A percentile compares a stretch with the other conserved stretches of the same genome.
phyloP scores from a whole-genome alignment of 2,329 filamentous ascomycete species.

The Uncinocarpus reesii region DNA sequence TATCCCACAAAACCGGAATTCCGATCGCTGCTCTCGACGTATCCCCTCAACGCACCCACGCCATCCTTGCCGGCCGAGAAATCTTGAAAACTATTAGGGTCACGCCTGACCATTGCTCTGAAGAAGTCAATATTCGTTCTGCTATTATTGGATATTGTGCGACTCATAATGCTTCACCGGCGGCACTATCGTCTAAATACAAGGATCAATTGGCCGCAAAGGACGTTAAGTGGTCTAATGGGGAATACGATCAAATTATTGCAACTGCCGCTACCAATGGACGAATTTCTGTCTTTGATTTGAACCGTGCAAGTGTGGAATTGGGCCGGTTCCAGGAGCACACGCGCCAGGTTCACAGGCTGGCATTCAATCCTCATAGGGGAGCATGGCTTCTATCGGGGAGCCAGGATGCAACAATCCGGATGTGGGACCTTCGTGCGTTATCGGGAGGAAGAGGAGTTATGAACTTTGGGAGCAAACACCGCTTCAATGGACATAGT shows the following conservation, averaged over 20 bases:
- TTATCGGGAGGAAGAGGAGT: slow-evolving; percentile 40
- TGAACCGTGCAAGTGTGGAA: slow-evolving; percentile 51
- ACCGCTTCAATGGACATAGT: slow-evolving; percentile 47
- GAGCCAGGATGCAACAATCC: slow-evolving; percentile 54
- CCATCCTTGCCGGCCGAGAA: slow-evolving; percentile 54
- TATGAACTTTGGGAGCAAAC: slow-evolving; percentile 45
- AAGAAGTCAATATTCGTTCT: slow-evolving; percentile 54
- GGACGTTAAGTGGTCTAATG: slow-evolving; percentile 59
- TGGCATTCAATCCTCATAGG: slow-evolving; percentile 55
- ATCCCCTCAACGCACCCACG: slow-evolving; percentile 53
- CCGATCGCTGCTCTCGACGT: slow-evolving; percentile 54
- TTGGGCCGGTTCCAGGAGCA: slow-evolving; percentile 55
- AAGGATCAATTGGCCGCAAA: slow-evolving; percentile 52
- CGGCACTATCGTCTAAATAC: slow-evolving; percentile 39
- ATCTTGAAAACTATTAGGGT: slow-evolving; percentile 56
- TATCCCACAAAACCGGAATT: slow-evolving; percentile 54
- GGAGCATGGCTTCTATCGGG: slow-evolving; percentile 52
- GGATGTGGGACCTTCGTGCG: slow-evolving; percentile 54
- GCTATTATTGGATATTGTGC: slow-evolving; percentile 49
- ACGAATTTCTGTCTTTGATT: slow-evolving; percentile 55
- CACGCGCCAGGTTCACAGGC: slow-evolving; percentile 53
- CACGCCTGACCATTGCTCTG: slow-evolving; percentile 46
- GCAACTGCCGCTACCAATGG: slow-evolving; percentile 56
- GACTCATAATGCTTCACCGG: slow-evolving; percentile 39
- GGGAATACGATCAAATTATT: slow-evolving; percentile 49